Evolutionary conservation across 2,329 filamentous ascomycete genomes (phyloP).

Genomic region (Aspergillus piperis): DNA sequence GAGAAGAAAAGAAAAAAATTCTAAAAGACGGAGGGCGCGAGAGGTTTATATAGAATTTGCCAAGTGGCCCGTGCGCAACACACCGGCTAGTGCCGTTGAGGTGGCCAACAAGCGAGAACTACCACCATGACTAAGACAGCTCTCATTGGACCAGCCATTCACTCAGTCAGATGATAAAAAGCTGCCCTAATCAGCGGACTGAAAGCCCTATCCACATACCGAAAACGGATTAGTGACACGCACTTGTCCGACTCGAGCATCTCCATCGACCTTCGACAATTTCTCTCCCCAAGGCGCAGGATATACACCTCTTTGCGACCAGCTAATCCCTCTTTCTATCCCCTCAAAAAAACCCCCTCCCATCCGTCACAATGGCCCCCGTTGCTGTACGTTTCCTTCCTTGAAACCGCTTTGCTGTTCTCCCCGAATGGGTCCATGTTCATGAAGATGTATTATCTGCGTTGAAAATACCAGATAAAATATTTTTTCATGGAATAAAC

Average conservation of each 20-base stretch:
- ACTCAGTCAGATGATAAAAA: constrained; percentile 13
- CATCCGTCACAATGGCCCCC: constrained; percentile 73
- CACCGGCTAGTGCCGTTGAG: constrained; percentile 22
- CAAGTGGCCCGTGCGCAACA: constrained; percentile 23
- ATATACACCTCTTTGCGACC: constrained; percentile 85
- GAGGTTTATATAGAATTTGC: constrained; percentile 33
- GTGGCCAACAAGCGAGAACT: constrained; percentile 15
- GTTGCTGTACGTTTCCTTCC: constrained; percentile 73
- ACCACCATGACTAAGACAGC: not conserved
- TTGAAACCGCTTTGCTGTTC: constrained; percentile 88
- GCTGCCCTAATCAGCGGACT: constrained; percentile 23
- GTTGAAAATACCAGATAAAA: not conserved
- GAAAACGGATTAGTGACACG: constrained; percentile 27
- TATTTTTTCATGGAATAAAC: constrained; percentile 5
- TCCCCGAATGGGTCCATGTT: constrained; percentile 48
- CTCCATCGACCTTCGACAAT: constrained; percentile 30
- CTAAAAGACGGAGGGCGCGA: constrained; percentile 26
- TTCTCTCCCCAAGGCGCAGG: constrained; percentile 65
- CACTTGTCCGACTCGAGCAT: constrained; percentile 34
- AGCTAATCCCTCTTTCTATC: constrained; percentile 28
- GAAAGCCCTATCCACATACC: constrained; percentile 13
- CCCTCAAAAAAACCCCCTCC: constrained; percentile 28
- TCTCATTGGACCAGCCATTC: not conserved
- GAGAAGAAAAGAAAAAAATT: constrained; percentile 47
- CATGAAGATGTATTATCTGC: constrained; percentile 26